Evolutionary conservation across 2,329 filamentous ascomycete genomes (phyloP).

Genomic region (Neonectria hederae): DNA sequence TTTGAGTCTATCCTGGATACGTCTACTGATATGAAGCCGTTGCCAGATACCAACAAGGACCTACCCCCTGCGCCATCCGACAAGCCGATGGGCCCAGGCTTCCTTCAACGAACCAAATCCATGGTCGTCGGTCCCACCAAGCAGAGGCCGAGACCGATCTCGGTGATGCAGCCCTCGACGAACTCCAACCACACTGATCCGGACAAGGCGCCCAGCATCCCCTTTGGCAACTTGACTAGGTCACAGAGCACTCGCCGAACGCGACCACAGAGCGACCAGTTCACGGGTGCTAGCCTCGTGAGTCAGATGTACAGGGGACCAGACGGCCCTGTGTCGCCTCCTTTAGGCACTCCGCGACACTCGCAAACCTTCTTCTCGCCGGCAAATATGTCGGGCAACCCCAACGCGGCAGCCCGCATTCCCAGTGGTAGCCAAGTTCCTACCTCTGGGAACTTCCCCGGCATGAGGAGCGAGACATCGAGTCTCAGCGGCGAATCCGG

Average conservation of each 20-base stretch:
- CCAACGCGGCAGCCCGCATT: conserved; percentile 60
- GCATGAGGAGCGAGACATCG: conserved; percentile 72
- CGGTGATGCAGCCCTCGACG: conserved; percentile 59
- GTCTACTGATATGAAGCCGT: conserved; percentile 64
- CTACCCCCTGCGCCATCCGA: conserved; percentile 72
- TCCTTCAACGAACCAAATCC: conserved; percentile 70
- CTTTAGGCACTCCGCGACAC: conserved; percentile 66
- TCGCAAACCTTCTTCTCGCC: conserved; percentile 71
- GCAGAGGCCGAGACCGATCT: conserved; percentile 65
- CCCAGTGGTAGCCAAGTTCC: conserved; percentile 59
- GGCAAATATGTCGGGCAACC: conserved; percentile 60
- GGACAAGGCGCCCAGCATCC: conserved; percentile 79
- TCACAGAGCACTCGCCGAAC: conserved; percentile 63
- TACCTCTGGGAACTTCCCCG: conserved; percentile 73
- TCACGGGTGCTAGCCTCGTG: conserved; percentile 73
- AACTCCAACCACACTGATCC: conserved; percentile 68
- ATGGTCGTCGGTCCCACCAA: conserved; percentile 62
- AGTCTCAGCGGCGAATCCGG: conserved; percentile 75
- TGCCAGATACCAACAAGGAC: conserved; percentile 78
- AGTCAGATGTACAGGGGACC: conserved; percentile 90
- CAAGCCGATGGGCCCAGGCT: conserved; percentile 54
- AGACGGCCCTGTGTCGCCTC: conserved; percentile 69
- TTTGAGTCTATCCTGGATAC: conserved; percentile 94
- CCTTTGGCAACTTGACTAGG: conserved; percentile 68
- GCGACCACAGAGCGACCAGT: conserved; percentile 72